Conservation (phyloP, 495 filamentous ascomycete genomes). For the Aspergillus haitiensis region DNA sequence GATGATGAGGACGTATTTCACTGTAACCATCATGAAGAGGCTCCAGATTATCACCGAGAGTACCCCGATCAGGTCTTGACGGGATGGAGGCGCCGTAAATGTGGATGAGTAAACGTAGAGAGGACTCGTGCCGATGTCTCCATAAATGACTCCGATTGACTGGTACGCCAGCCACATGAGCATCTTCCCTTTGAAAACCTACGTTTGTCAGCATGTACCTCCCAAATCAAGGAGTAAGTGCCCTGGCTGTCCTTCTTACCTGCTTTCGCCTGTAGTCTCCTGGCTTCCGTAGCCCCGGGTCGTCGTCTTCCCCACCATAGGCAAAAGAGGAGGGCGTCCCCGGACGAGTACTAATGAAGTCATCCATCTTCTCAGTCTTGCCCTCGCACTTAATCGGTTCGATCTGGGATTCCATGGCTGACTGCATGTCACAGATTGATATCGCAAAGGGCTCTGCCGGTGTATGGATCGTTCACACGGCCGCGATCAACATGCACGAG, state of each 20-base stretch:
- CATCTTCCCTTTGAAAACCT: conserved; percentile 28
- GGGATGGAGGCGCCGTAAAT: conserved; percentile 56
- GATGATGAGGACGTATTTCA: conserved; percentile 72
- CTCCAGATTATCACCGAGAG: conserved; percentile 75
- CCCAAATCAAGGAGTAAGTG: background rate
- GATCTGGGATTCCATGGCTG: too few species aligned
- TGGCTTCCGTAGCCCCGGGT: conserved; percentile 24
- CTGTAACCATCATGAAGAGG: conserved; percentile 67
- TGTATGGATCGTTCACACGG: too few species aligned
- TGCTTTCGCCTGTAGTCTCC: conserved; percentile 26
- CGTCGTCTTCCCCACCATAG: conserved; percentile 19
- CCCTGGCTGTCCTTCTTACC: conserved; percentile 6
- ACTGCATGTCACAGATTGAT: too few species aligned
- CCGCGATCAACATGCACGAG: too few species aligned
- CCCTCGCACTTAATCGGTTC: too few species aligned
- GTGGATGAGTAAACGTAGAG: conserved; percentile 74
- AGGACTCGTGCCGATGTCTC: conserved; percentile 74
- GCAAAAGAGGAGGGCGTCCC: conserved; percentile 4
- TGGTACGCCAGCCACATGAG: conserved; percentile 61
- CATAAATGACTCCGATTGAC: conserved; percentile 71
- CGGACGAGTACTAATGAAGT: conserved; percentile 9
- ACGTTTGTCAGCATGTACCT: background rate
- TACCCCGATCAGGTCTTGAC: conserved; percentile 65
- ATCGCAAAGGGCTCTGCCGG: too few species aligned
- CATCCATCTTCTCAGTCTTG: background rate